Base-by-base conservation (phyloP, 495 filamentous ascomycete genomes). In the Trichoderma gamsii region DNA sequence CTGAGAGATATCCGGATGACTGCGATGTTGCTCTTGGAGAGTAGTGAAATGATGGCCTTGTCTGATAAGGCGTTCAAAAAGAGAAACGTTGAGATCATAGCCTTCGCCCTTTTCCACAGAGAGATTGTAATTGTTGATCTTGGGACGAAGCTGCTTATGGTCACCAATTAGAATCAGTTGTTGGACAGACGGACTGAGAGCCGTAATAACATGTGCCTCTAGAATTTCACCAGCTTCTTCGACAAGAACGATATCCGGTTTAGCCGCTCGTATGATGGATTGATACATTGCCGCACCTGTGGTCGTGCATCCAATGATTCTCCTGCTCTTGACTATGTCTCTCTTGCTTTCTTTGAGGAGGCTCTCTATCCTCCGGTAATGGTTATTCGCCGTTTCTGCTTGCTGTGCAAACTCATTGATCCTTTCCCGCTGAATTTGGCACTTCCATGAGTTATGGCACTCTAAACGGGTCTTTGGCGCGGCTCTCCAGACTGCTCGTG, bases 211-310 rank as follows among this genome's bases (percentile, higher is more conserved):
- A 71, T 93, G 80, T 27, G 80, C 84, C 72, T 95, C 91, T 1
- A 93, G 75, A 29, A 93, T 90, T 71, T 95, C 91, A 8, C 91
- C 90, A 4, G 90, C 90, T 71, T 95, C 91, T 73, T 95, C 91
- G 0, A 92, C 84, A 0, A 94, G 71, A 29, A 91, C 71, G 7
- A 89, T 78, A 21, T 84, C 83, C 0, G 86, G 85, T 0, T 66
- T 67, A 5, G 84, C 82, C 5, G 75, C 75, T 56, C 79, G 79
- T 9, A 94, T 74, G 41, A 84, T 78, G 9, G 80, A 70, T 4
- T 77, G 70, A 69, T 89, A 84, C 73, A 83, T 91, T 3, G 91
- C 90, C 0, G 90, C 89, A 4, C 77, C 89, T 0, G 88, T 93
- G 1, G 91, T 93, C 1, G 90, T 94, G 71, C 89, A 91, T 0